Evolutionary conservation across 225 moss, liverwort and hornwort genomes (phyloP).

Genomic region (Physcomitrium patens): DNA sequence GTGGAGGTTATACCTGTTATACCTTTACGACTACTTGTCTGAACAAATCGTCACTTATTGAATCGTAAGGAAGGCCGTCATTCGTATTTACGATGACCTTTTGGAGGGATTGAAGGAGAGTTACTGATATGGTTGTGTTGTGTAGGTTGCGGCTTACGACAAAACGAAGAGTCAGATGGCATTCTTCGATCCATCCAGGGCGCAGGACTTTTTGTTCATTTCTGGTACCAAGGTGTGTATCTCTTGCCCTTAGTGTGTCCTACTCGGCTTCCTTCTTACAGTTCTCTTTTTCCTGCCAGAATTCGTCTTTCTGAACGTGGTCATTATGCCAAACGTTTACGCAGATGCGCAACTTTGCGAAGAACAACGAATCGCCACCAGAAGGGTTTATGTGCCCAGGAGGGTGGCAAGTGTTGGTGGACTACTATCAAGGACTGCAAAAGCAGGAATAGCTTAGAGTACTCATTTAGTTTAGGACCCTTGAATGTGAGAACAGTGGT

Average conservation of each 20-base stretch:
- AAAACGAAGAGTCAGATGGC: slow-evolving; percentile 75
- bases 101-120: no score
- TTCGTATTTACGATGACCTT: no score
- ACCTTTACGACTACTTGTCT: no score
- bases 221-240: slow-evolving; percentile 87
- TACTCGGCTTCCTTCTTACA: background rate
- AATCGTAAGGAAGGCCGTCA: no score
- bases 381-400: slow-evolving; percentile 97
- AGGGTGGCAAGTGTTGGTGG: slow-evolving; percentile 93
- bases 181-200: slow-evolving; percentile 81
- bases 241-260: background rate
- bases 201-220: slow-evolving; percentile 84
- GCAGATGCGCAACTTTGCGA: slow-evolving; percentile 96
- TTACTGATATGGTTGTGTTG: slow-evolving; percentile 8
- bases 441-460: slow-evolving; percentile 23
- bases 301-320: no score
- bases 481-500: slow-evolving; percentile 16
- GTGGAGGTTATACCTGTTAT: no score
- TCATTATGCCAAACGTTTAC: background rate
- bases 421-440: slow-evolving; percentile 80
- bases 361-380: slow-evolving; percentile 71
- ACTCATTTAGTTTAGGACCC: background rate
- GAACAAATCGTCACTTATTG: no score
- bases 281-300: background rate
- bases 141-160: slow-evolving; percentile 94